A percentile compares a stretch with the other conserved stretches of the same genome.
Evolutionary conservation across 352 stramenopile species (phyloP).

Genomic region (Phytopythium delawarense): DNA sequence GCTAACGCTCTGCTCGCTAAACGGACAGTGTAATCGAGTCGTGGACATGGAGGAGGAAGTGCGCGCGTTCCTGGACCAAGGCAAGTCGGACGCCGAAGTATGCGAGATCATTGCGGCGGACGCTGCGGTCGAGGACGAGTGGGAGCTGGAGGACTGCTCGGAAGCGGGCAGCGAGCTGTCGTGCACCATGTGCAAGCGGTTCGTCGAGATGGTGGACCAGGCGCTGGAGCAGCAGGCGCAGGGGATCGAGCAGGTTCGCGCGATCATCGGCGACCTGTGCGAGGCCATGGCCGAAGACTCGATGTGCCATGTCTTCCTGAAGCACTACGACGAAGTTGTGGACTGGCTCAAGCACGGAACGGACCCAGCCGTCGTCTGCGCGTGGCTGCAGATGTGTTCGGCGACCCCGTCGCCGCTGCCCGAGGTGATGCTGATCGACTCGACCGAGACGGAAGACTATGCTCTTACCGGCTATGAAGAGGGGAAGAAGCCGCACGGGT

Average conservation of each 20-base stretch:
- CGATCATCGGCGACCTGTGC: conserved; percentile 74
- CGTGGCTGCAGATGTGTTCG: conserved; percentile 56
- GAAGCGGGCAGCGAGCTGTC: conserved; percentile 34
- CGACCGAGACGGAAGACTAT: conserved; percentile 11
- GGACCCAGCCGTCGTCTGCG: conserved; percentile 54
- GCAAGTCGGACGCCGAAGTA: conserved; percentile 41
- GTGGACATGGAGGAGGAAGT: conserved; percentile 39
- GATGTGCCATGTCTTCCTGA: conserved; percentile 76
- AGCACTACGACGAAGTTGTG: conserved; percentile 74
- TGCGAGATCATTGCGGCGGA: conserved; percentile 33
- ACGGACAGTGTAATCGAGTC: conserved; percentile 34
- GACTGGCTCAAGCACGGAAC: conserved; percentile 73
- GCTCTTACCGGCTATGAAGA: background rate
- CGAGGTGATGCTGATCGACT: background rate
- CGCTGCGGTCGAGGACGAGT: conserved; percentile 5
- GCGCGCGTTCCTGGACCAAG: conserved; percentile 30
- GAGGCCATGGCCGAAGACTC: conserved; percentile 63
- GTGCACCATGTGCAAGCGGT: conserved; percentile 73
- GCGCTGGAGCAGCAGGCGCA: conserved; percentile 53
- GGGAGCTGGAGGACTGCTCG: conserved; percentile 10
- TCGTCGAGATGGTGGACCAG: conserved; percentile 69
- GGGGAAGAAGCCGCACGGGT: conserved; percentile 18
- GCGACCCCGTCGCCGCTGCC: conserved; percentile 4
- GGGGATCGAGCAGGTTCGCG: conserved; percentile 59
- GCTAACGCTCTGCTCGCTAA: background rate